Conservation (phyloP, 108 stramenopile species). For the Ochromonas danica region DNA sequence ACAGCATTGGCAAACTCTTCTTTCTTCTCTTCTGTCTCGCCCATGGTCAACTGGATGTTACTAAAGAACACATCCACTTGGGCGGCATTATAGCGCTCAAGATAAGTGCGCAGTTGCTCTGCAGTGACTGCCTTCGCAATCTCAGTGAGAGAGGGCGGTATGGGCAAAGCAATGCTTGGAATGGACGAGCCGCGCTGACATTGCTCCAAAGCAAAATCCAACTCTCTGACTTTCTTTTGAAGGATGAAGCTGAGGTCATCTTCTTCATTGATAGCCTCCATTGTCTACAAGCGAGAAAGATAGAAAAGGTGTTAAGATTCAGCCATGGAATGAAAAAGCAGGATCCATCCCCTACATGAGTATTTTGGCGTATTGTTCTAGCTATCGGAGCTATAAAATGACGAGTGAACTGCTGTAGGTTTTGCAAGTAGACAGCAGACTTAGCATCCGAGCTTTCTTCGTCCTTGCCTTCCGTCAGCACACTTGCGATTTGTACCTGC, state of each 20-base stretch:
- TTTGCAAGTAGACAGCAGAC: no score
- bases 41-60: neutral
- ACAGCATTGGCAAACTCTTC: conserved; percentile 33
- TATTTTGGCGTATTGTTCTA: no score
- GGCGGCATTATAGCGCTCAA: conserved; percentile 3
- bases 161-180: neutral
- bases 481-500: no score
- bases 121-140: neutral
- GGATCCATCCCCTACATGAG: no score
- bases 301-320: neutral
- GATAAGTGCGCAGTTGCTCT: neutral
- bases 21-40: neutral
- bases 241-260: neutral
- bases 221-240: conserved; percentile 7
- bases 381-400: no score
- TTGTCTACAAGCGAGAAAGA: neutral
- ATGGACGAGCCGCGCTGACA: conserved; percentile 21
- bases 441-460: no score
- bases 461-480: no score
- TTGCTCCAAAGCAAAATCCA: conserved; percentile 9
- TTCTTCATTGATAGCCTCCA: neutral
- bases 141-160: neutral
- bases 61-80: conserved; percentile 18
- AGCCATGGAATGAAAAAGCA: no score
- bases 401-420: no score